Evolutionary conservation across 2,329 filamentous ascomycete species (phyloP).

Genomic region (Podosphaera aphanis): DNA sequence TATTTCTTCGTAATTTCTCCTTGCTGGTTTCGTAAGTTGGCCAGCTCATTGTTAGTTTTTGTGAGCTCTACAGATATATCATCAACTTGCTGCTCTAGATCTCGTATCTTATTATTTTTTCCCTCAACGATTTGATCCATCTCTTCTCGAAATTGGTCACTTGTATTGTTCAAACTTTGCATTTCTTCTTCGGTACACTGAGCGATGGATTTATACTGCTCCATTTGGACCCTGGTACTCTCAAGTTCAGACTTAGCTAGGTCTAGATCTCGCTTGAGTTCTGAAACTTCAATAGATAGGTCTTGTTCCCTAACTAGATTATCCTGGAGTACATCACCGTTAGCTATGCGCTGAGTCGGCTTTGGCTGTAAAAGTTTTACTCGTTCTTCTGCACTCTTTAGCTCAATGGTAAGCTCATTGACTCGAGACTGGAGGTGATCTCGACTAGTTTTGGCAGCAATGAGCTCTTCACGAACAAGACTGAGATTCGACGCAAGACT

Average conservation of each 20-base stretch:
- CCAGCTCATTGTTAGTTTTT: slow-evolving; percentile 61
- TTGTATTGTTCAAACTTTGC: slow-evolving; percentile 51
- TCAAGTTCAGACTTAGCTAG: slow-evolving; percentile 60
- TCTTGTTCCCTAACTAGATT: slow-evolving; percentile 51
- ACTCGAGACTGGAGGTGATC: slow-evolving; percentile 78
- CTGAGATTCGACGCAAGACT: slow-evolving; percentile 64
- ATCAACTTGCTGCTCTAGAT: slow-evolving; percentile 62
- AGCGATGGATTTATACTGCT: slow-evolving; percentile 74
- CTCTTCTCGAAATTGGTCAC: slow-evolving; percentile 74
- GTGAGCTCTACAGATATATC: slow-evolving; percentile 66
- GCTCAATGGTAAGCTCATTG: slow-evolving; percentile 68
- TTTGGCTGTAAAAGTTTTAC: slow-evolving; percentile 61
- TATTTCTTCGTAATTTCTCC: slow-evolving; percentile 46
- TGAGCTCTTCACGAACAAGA: slow-evolving; percentile 64
- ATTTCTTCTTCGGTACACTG: slow-evolving; percentile 74
- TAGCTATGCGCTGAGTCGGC: slow-evolving; percentile 36
- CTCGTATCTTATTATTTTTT: slow-evolving; percentile 57
- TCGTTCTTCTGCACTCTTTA: slow-evolving; percentile 75
- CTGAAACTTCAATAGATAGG: slow-evolving; percentile 58
- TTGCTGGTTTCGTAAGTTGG: slow-evolving; percentile 55
- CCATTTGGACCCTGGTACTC: slow-evolving; percentile 54
- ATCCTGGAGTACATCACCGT: slow-evolving; percentile 18
- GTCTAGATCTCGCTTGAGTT: slow-evolving; percentile 72
- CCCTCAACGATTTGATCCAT: slow-evolving; percentile 52
- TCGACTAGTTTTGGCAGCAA: slow-evolving; percentile 62